Evolutionary conservation across 2,329 filamentous ascomycete genomes (phyloP), one percentile per base, ranked within the genome.

Genomic region (Aspergillus eucalypticola): DNA sequence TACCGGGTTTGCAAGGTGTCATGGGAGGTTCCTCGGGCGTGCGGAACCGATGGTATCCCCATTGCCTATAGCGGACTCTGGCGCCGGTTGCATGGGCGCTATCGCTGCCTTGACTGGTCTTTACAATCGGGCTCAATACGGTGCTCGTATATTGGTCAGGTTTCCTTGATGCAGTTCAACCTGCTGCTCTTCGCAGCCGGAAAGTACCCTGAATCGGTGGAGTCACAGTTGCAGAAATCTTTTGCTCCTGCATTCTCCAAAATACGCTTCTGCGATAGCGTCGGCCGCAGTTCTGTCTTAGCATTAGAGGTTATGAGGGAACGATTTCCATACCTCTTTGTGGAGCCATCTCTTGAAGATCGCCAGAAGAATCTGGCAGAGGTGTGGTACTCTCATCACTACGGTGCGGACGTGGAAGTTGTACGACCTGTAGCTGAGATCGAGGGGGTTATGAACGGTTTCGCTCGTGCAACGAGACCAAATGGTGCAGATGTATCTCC

Each of bases 401-500:
- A 57, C 15, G 46, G 32, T 0, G 50, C 54, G 1, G 60, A 64
- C 0, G 59, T 62, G 17, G 62, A 64, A 15, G 60, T 64, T 38
- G 62, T 61, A 3, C 32, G 21, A 48, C 60, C 62, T 8, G 46
- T 64, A 17, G 57, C 50, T 27, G 39, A 61, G 15, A 58, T 64
- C 15, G 59, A 64, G 8, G 62, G 59, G 2, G 54, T 64, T 23
- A 54, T 60, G 11, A 60, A 60, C 32, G 32, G 46, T 10, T 64
- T 64, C 27, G 17, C 27, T 23, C 42, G 62, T 8, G 62, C 59
- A 17, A 64, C 53, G 44, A 44, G 62, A 29, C 59, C 59, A 15
- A 64, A 64, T 32, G 62, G 62, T 8, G 19, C 23, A 3, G 62
- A 65, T 44, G 32, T 11, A 35, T 35, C 32, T 35, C 32, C 32